Evolutionary conservation across 2,329 filamentous ascomycete genomes (phyloP), one percentile per base, ranked within the genome.

Genomic region (Penicillium thymicola): DNA sequence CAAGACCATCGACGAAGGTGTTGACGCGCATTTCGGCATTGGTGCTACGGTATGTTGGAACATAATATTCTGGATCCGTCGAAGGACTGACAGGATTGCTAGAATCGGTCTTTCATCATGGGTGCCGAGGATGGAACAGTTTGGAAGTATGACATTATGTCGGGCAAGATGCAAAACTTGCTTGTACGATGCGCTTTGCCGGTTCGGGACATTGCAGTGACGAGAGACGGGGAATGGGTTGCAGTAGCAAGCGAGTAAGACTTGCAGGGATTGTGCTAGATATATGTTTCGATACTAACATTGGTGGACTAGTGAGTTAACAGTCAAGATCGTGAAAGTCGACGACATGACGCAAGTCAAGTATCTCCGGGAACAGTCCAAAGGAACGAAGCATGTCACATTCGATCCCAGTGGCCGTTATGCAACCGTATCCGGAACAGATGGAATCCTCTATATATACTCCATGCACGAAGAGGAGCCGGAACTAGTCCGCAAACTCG

Each of bases 121-220:
- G 94, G 92, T 28, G 90, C 90, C 21, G 93, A 99, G 74, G 92
- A 97, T 76, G 94, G 95, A 69, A 94, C 89, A n/a, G 91, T 99
- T 67, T 96, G 89, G 79, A 85, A 92, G 66, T 99, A 95, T 78
- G 89, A 89, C n/a, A 82, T 97, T 48, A 81, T 84, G 55, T 85
- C 84, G 3, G 77, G 76, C 14, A 68, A 72, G 56, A 90, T 95
- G 75, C 90, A 96, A 60, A 87, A 88, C 58, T 89, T 95, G 63
- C 83, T 99, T 49, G 83, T 92, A 27, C 87, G 94, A 62, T 90
- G 88, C 56, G 87, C 91, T n/a, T 79, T 97, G 3, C 90, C 94
- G 0, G 85, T 97, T 32, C 85, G 94, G 67, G 92, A 97, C 72
- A 80, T 99, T 51, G 87, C 90, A 4, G 79, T 99, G 14, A 92